Base-by-base conservation (phyloP, 371 early-diverging fungal species). In the Mucor mucedo region DNA sequence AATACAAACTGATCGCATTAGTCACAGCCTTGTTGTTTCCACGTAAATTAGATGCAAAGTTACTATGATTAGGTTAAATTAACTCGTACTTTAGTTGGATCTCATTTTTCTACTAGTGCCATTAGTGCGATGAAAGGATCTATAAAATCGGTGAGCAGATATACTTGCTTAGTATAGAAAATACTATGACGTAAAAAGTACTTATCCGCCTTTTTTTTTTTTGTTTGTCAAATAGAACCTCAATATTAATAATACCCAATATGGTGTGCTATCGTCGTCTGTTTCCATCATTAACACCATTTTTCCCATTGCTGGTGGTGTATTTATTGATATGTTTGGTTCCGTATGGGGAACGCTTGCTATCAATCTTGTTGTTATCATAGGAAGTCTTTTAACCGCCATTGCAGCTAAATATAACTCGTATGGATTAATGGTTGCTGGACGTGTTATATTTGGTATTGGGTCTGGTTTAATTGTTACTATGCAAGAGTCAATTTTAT, bases 101-200 rank as follows among this genome's bases (percentile, higher is more conserved):
- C 86, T 57, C 90, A 90, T 69, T 90, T 88, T 70, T 86, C 90
- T 28, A 87, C 87, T 50, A 89, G 89, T 68, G 89, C 90, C 28
- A 70, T 90, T 32, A 85, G 87, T 27, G 88, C 89, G 9, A 73
- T 90, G 75, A 90, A 90, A 63, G 71, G 78, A 11, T 84, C 76
- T 9, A 72, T 90, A 42, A 88, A 88, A 67, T 73, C 82, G 75
- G 89, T 86, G 79, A 57, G 45, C 48, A 48, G 5, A 45, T 21
- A n/a, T 40, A 55, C 40, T 35, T 39, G 28, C 29, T 11, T 27
- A 41, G 35, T 45, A 16, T 5, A 44, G 29, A 44, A 14, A 33
- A 11, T 44, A 33, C 8, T 57, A 44, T 30, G 45, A 32, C n/a
- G 45, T 41, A 2, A 38, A 8, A 21, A 21, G 21, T 21, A 21